Percentiles rank a stretch among this genome's conserved stretches.
Evolutionary conservation across 176 grass and related monocot genomes (phyloP).

Genomic region (Cymbopogon citratus): DNA sequence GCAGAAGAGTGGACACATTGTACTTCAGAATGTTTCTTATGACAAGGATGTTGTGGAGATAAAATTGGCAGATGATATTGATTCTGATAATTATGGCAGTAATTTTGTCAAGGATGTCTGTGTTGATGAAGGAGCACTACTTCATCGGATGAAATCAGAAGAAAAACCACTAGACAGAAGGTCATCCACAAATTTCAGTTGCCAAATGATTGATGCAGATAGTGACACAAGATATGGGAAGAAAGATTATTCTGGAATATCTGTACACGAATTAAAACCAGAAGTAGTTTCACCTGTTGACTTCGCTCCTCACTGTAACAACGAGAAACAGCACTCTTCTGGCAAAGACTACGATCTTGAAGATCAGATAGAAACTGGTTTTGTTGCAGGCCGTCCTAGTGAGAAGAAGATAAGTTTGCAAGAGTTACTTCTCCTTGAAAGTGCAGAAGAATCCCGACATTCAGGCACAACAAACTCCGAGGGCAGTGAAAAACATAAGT

Average conservation of each 20-base stretch:
- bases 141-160: conserved; percentile 23
- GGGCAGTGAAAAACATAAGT: conserved; percentile 26
- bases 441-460: conserved; percentile 30
- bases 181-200: conserved; percentile 12
- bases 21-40: conserved; percentile 33
- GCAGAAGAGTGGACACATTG: conserved; percentile 25
- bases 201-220: conserved; percentile 18
- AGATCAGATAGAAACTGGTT: not conserved
- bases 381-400: not conserved
- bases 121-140: conserved; percentile 46
- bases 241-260: conserved; percentile 14
- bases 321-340: conserved; percentile 15
- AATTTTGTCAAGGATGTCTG: conserved; percentile 85
- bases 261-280: conserved; percentile 11
- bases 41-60: conserved; percentile 69
- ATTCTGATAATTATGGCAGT: conserved; percentile 20
- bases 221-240: conserved; percentile 5
- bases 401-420: conserved; percentile 40
- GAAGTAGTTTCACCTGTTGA: conserved; percentile 19
- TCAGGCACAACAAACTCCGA: conserved; percentile 8
- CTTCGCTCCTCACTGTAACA: conserved; percentile 1
- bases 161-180: conserved; percentile 30
- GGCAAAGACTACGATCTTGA: conserved; percentile 11
- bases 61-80: conserved; percentile 42
- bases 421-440: conserved; percentile 50